Evolutionary conservation across 768 basidiomycete genomes (phyloP), one percentile per base, ranked within the genome.

Genomic region (Trametes cinnabarina): DNA sequence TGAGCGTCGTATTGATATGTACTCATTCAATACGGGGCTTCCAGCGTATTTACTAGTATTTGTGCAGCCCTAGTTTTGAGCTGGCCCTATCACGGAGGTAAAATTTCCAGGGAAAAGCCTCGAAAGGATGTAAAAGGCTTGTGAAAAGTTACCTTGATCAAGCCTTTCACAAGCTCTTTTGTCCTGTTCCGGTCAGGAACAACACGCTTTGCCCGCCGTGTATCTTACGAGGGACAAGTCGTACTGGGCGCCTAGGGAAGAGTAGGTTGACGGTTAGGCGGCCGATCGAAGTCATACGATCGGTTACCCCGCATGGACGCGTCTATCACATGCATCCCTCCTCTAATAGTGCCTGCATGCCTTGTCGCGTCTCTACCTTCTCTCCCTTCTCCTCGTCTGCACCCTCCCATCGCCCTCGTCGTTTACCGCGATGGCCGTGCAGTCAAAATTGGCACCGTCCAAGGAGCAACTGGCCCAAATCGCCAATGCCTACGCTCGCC

Each of bases 401-500:
- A 2, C 55, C 22, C 19, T 14, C 10, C n/a, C 30, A 11, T 17
- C 47, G 40, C 37, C 20, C 22, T 17, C 22, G 8, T 37, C 34
- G 11, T n/a, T 17, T 39, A 28, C 42, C 26, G 5, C 23, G 22
- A 64, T 64, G 63, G 57, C 60, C 42, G 49, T 49, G 2, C 63
- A 64, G 37, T 64, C 60, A 5, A 50, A 22, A 15, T 54, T 65
- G 47, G 41, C 48, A 35, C 63, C 60, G 1, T 54, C 43, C 32
- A 71, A 77, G 39, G 72, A 77, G 44, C 76, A 70, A 12, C 61
- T 85, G 26, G 68, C 79, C 2, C 70, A 70, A 48, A 68, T 87
- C 46, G 68, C 77, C 35, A 77, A 76, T 51, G 55, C 69, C n/a
- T 95, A 96, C 65, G 67, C 79, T 3, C 54, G 69, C 1, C 84